A percentile compares a stretch with the other conserved stretches of the same genome.
Evolutionary conservation across 2,329 filamentous ascomycete species (phyloP).

Genomic region (Neonectria ditissima): DNA sequence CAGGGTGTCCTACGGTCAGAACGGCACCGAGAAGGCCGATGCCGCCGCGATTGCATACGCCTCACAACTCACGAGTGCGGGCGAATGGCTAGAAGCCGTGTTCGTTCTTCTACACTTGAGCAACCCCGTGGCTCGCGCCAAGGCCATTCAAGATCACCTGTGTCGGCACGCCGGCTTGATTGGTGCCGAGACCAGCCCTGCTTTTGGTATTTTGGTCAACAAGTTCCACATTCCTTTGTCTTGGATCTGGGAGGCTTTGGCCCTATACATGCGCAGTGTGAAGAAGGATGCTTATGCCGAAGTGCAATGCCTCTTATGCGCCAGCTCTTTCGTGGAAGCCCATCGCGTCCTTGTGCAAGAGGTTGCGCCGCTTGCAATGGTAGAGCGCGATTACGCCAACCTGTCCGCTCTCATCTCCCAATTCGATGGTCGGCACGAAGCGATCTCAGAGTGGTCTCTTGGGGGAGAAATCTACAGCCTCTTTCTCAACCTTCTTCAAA

Average conservation of each 20-base stretch:
- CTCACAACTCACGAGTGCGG: constrained; percentile 70
- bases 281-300: constrained; percentile 77
- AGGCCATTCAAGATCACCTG: constrained; percentile 78
- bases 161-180: constrained; percentile 77
- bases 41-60: constrained; percentile 75
- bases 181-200: constrained; percentile 66
- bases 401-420: constrained; percentile 77
- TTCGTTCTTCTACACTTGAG: constrained; percentile 85
- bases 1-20: constrained; percentile 63
- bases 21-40: constrained; percentile 72
- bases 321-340: constrained; percentile 81
- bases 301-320: constrained; percentile 83
- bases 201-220: constrained; percentile 70
- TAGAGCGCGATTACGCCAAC: constrained; percentile 81
- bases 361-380: constrained; percentile 84
- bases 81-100: constrained; percentile 76
- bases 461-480: constrained; percentile 84
- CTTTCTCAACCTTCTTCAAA: constrained; percentile 66
- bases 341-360: constrained; percentile 84
- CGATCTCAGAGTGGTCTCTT: constrained; percentile 78
- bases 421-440: constrained; percentile 73
- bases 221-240: constrained; percentile 77
- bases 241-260: constrained; percentile 92
- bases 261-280: constrained; percentile 81
- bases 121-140: constrained; percentile 70